A percentile compares a stretch with the other conserved stretches of the same genome.
Evolutionary conservation across 768 basidiomycete genomes (phyloP).

Genomic region (Mycena rebaudengoi): DNA sequence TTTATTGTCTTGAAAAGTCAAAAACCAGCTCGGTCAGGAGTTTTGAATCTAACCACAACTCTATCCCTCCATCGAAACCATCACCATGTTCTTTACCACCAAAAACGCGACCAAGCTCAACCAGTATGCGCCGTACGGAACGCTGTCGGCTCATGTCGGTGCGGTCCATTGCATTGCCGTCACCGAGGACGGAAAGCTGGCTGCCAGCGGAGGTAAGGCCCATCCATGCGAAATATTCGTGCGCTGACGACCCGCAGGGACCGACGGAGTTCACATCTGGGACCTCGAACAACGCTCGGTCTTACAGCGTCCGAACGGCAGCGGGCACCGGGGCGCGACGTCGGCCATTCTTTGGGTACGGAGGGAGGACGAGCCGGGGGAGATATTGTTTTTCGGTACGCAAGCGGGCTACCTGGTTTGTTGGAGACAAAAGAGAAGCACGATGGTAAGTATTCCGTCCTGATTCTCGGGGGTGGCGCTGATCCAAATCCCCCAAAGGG

Average conservation of each 20-base stretch:
- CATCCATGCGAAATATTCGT: too few species aligned
- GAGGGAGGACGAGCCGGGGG: background rate
- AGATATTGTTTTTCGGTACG: background rate
- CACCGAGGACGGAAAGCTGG: constrained; percentile 2
- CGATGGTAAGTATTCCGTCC: background rate
- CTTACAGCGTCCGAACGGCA: background rate
- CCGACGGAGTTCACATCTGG: constrained; percentile 5
- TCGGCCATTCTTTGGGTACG: background rate
- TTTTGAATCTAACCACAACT: too few species aligned
- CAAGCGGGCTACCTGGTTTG: background rate
- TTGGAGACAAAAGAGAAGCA: background rate
- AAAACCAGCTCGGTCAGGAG: too few species aligned
- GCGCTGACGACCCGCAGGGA: background rate
- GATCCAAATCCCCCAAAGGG: background rate
- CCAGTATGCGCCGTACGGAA: too few species aligned
- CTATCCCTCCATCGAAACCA: too few species aligned
- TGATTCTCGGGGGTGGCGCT: background rate
- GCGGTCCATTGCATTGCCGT: background rate
- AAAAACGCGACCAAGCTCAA: too few species aligned
- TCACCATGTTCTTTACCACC: too few species aligned
- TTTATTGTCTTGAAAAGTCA: too few species aligned
- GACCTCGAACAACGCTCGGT: background rate
- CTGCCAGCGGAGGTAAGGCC: constrained; percentile 14
- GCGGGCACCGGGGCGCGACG: background rate
- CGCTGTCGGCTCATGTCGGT: background rate